Evolutionary conservation across 225 moss, liverwort and hornwort species (phyloP).

Genomic region (Thuidium tamariscinum): DNA sequence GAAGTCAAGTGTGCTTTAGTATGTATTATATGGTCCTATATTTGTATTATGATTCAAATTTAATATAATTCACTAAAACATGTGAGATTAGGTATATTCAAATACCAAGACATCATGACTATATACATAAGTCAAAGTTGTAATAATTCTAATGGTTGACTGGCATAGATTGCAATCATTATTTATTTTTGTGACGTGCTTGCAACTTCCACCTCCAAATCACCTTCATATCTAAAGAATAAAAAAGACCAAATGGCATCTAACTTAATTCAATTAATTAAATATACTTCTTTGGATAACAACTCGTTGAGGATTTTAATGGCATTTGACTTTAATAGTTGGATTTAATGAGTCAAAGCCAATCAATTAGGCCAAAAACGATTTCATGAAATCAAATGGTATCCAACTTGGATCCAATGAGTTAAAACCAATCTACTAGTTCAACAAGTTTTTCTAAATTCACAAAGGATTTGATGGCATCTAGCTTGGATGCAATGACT

Average conservation of each 20-base stretch:
- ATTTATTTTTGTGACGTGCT: not conserved
- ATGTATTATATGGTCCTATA: not conserved
- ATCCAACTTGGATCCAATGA: no score
- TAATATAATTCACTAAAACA: not conserved
- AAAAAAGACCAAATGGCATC: not conserved
- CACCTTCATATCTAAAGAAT: not conserved
- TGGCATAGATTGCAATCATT: accelerated
- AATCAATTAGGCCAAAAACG: no score
- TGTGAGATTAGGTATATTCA: not conserved
- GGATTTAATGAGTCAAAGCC: no score
- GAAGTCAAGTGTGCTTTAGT: accelerated
- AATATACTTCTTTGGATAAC: no score
- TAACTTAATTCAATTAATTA: no score
- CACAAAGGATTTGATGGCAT: no score
- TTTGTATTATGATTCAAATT: not conserved
- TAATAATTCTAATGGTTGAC: accelerated
- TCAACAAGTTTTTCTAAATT: no score
- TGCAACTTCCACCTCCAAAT: not conserved
- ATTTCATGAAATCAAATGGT: no score
- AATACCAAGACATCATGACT: not conserved
- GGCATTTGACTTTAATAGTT: no score
- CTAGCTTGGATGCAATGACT: no score
- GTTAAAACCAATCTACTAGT: no score
- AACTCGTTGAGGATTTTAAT: no score
- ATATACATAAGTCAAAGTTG: accelerated